Evolutionary conservation across 2,329 filamentous ascomycete genomes (phyloP).

Genomic region (Simplicillium aogashimaense): DNA sequence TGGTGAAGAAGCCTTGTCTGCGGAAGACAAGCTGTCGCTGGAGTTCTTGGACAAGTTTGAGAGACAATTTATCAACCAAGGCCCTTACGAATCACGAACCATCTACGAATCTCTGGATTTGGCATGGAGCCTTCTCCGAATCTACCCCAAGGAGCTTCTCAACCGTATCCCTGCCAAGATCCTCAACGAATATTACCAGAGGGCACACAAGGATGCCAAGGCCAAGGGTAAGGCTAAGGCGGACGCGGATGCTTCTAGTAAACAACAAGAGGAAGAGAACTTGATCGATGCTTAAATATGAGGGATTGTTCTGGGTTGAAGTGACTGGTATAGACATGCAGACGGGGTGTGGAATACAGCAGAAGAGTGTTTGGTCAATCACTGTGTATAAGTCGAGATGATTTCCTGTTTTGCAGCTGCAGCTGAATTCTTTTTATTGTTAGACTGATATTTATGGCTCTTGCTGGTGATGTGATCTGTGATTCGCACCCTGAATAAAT

Average conservation of each 20-base stretch:
- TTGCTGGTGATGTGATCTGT: too few relatives aligned
- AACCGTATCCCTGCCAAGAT: conserved; percentile 86
- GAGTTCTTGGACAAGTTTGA: conserved; percentile 99
- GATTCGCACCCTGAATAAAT: too few relatives aligned
- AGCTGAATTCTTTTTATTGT: conserved; percentile 1
- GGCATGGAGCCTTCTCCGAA: conserved; percentile 91
- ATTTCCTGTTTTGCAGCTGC: background rate
- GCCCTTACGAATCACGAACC: conserved; percentile 79
- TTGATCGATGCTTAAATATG: conserved; percentile 44
- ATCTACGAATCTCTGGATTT: conserved; percentile 93
- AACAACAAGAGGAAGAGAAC: conserved; percentile 42
- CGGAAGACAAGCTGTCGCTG: conserved; percentile 93
- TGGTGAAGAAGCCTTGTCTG: conserved; percentile 89
- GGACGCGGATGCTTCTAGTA: conserved; percentile 26
- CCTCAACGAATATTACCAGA: conserved; percentile 74
- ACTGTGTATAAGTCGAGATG: background rate
- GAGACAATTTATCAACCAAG: conserved; percentile 85
- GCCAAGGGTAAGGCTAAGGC: conserved; percentile 48
- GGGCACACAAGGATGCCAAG: conserved; percentile 53
- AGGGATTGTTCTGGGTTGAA: background rate
- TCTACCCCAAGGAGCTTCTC: conserved; percentile 95
- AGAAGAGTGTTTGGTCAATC: background rate
- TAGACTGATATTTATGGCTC: background rate
- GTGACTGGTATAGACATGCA: conserved; percentile 3
- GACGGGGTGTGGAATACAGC: conserved; percentile 12